Evolutionary conservation across 495 filamentous ascomycete species (phyloP), one percentile per base, ranked within the genome.

Genomic region (Penicillium ucsense): DNA sequence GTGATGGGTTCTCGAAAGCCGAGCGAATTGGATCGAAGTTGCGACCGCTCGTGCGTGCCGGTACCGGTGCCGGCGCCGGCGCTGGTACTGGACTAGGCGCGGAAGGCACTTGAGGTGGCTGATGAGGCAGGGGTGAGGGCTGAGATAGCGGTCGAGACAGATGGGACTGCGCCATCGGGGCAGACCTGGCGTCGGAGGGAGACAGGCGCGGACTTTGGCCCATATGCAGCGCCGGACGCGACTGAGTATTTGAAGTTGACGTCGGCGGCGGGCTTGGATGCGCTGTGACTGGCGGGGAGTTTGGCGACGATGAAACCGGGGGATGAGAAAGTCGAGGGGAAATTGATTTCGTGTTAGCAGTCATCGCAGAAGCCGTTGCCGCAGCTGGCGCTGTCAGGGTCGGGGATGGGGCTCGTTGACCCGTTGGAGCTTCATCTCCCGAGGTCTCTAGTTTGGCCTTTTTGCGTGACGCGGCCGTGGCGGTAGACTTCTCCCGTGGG

Each of bases 11-110:
- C 46, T 82, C 50, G 76, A 85, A 67, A 4, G 68, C 68, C 6
- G 81, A 85, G 38, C 89, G 78, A 56, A 95, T 84, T 1, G 89
- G 89, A 64, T 95, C 89, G 58, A 88, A 95, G 53, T 84, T 85
- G 54, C 86, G 86, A 38, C 88, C 83, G 55, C 84, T 88, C 1
- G 83, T 70, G 33, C 72, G 50, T 31, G 55, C 64, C 5, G 61
- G 32, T 10, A 29, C 41, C 4, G 20, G 39, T 5, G 37, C 37
- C 9, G 37, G 12, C 7, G 39, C 39, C 7, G 41, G 41, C 2
- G 31, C 31, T 6, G 41, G 41, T 4, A 31, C 41, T 20, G 41
- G 53, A 20, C 20, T 20, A 20, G 20, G 20, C 20, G 20, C 20
- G 20, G 20, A 20, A 1, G 65, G 53, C 54, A 55, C 31, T 38